Evolutionary conservation across 176 grass and related monocot genomes (phyloP), one percentile per base, ranked within the genome.

Genomic region (Ananas comosus): DNA sequence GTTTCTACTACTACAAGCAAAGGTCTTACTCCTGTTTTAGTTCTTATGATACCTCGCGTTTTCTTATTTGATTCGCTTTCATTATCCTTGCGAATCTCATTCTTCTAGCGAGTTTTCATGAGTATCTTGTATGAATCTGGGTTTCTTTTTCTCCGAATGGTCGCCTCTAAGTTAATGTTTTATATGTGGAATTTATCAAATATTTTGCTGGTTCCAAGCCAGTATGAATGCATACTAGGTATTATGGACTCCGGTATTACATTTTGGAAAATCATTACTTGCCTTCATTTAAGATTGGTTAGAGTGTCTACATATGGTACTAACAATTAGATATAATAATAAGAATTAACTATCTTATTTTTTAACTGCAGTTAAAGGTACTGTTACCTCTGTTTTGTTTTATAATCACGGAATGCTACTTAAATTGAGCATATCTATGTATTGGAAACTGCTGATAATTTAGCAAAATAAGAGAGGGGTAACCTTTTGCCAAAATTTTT

Each of bases 1-100:
- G 51, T 51, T 61, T 47, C 70, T 49, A 63, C 80, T 71, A 73
- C 84, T 68, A 9, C 76, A 65, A 67, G 27, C 73, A 85, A 90
- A 90, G 92, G 92, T 96, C 68, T 24, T 49, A 27, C 9, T 64
- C 3, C 10, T 10, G 12, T 50, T 74, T 14, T 64, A 22, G 11
- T 9, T 49, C 17, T 2, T 59, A 59, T 10, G 19, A 59, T 42
- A 59, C 53, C 2, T 56, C 12, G 53, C 12, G 13, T 56, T 5
- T 14, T 56, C 53, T 56, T 56, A n/a, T 56, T 56, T 56, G 11
- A 56, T n/a, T 56, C n/a, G 4, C 53, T n/a, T 4, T 56, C 53
- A 56, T 56, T 56, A 56, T 56, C 16, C 13, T 56, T 56, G 53
- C n/a, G n/a, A 12, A 13, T 56, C 13, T 13, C 16, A 4, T 56